Conservation (phyloP, 305 asterid species). For the Fraxinus albicans region DNA sequence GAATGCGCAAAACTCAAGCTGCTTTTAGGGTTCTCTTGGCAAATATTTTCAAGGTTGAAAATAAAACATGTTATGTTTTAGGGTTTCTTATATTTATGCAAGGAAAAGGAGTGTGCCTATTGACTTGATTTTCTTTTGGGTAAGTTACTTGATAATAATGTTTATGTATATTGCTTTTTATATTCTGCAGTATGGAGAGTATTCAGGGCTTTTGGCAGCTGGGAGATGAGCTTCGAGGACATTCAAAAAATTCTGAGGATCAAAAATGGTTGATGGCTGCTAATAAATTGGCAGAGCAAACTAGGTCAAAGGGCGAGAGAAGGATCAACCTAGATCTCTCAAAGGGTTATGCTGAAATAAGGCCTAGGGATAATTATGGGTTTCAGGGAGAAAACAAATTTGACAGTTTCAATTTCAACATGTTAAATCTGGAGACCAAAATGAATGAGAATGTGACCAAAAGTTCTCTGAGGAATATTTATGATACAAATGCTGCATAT, state of each 20-base stretch:
- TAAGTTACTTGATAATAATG: neutral
- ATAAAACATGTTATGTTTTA: neutral
- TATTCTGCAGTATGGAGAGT: slow-evolving; percentile 58
- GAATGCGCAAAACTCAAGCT: neutral
- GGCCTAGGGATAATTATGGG: slow-evolving; percentile 53
- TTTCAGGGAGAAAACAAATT: slow-evolving; percentile 74
- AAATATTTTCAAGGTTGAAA: slow-evolving; percentile 1
- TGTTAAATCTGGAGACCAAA: slow-evolving; percentile 65
- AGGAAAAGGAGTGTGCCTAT: neutral
- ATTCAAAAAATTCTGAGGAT: slow-evolving; percentile 75
- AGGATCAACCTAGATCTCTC: slow-evolving; percentile 77
- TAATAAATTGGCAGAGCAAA: slow-evolving; percentile 81
- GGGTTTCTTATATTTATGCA: neutral
- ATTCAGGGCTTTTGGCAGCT: slow-evolving; percentile 80
- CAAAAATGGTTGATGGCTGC: slow-evolving; percentile 80
- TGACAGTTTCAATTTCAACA: slow-evolving; percentile 61
- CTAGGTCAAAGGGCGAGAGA: slow-evolving; percentile 68
- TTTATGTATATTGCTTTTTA: neutral
- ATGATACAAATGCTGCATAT: slow-evolving; percentile 53
- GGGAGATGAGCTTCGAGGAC: slow-evolving; percentile 92
- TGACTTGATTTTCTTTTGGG: neutral
- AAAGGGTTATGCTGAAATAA: slow-evolving; percentile 53
- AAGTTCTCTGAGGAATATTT: slow-evolving; percentile 43
- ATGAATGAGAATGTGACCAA: slow-evolving; percentile 49
- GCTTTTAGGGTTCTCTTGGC: neutral